Conservation (phyloP, 2,329 filamentous ascomycete species). For the Aspergillus piperis region DNA sequence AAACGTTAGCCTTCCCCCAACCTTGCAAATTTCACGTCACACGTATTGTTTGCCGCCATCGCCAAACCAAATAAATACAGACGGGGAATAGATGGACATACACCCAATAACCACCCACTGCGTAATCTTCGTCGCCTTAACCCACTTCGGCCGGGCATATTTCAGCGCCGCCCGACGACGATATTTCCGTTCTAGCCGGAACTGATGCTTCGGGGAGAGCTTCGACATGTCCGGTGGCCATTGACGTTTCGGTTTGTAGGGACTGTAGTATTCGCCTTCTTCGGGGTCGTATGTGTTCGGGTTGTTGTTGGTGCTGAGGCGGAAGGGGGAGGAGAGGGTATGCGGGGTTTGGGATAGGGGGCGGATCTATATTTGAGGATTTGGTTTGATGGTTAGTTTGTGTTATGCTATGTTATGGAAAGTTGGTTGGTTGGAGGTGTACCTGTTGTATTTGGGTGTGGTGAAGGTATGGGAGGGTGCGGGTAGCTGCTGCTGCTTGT, state of each 20-base stretch:
- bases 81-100: constrained; percentile 23
- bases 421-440: background rate
- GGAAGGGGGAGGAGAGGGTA: constrained; percentile 2
- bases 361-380: background rate
- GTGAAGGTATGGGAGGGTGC: background rate
- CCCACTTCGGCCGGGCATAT: constrained; percentile 61
- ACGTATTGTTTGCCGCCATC: no score
- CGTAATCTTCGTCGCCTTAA: constrained; percentile 58
- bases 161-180: constrained; percentile 62
- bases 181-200: constrained; percentile 68
- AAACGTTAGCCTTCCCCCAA: constrained; percentile 13
- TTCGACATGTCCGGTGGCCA: constrained; percentile 67
- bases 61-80: background rate
- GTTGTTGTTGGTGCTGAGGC: background rate
- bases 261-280: constrained; percentile 48
- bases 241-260: constrained; percentile 60
- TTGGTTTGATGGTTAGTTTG: background rate
- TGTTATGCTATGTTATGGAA: background rate
- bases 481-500: no score
- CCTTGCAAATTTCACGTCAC: background rate
- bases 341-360: background rate
- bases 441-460: background rate
- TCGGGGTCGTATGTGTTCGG: background rate
- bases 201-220: constrained; percentile 65
- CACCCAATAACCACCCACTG: constrained; percentile 58